These are phyloP conservation scores for Pythium rhizo-oryzae DNA, from an alignment of 352 stramenopile genomes.

Conservation along the genomic window DNA sequence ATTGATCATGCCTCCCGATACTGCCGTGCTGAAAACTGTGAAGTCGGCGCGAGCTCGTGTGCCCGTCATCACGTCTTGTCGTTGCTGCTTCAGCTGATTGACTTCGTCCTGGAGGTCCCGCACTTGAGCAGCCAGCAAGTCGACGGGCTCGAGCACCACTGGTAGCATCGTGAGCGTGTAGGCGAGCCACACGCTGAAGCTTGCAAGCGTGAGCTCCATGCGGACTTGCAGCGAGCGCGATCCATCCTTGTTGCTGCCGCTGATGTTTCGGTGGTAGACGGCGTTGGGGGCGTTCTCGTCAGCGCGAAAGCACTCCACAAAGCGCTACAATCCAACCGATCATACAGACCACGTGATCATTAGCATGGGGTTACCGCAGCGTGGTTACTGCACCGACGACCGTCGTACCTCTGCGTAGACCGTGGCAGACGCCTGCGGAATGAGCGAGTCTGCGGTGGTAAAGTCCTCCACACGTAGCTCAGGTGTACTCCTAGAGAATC, in stretches of 20 bases:
- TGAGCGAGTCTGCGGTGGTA: neutral
- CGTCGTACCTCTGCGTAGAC: neutral
- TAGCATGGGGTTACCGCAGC: no score
- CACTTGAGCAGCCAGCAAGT: constrained; percentile 3
- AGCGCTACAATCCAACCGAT: no score
- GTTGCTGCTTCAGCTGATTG: no score
- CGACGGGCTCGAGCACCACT: neutral
- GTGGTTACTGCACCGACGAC: no score
- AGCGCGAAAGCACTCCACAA: no score
- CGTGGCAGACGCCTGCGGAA: neutral
- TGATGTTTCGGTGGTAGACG: no score
- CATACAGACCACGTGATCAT: no score
- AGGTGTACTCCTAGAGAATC: neutral
- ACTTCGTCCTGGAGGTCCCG: constrained; percentile 1
- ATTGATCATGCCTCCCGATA: no score
- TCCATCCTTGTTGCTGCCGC: neutral
- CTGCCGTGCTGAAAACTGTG: no score
- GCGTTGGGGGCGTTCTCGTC: no score
- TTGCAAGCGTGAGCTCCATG: neutral
- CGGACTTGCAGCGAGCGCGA: neutral
- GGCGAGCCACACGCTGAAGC: neutral
- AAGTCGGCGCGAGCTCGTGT: no score
- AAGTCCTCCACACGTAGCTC: neutral
- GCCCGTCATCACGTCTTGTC: no score
- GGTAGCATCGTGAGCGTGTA: neutral